Base-by-base conservation (phyloP, 2,329 filamentous ascomycete genomes). In the Aspergillus quadricinctus region DNA sequence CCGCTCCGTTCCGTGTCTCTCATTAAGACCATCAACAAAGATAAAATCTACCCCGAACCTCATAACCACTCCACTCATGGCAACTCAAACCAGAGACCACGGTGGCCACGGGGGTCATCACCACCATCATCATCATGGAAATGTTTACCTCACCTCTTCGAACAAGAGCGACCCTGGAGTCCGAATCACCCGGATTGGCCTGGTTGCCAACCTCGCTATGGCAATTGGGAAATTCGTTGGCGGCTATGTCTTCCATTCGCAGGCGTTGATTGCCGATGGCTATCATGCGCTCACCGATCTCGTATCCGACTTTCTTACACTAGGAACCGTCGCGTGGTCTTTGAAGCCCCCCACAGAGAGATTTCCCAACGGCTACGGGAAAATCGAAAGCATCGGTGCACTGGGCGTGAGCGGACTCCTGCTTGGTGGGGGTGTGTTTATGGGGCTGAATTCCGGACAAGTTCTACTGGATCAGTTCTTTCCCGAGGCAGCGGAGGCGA, bases 231-330 rank as follows among this genome's bases (percentile, higher is more conserved):
- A 99, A 74, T 94, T 93, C 45, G 80, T 92, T 28, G 94, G 94
- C 57, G 94, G 94, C 65, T 96, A 94, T 78, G 80, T 88, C 63
- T 97, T 99, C 81, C 92, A 97, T 75, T 97, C 92, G 48, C 92
- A 97, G 76, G 88, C 90, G 57, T 89, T 96, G 81, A 81, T 92
- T 57, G 92, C 94, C 69, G 94, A 99, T 73, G 94, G 91, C 55
- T 93, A 96, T 78, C 94, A 99, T 78, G 93, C 92, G 67, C 82
- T 97, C 64, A 96, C 93, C 50, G 94, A 99, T 75, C 84, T 99
- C 55, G 91, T 96, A 58, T 97, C 92, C 53, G 94, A 99, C 73
- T 83, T 99, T 65, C 86, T 97, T 73, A 99, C 94, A 0, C 83
- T 99, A 21, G 90, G 90, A 17, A 99, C 94, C 9, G 92, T 99